Evolutionary conservation across 2,329 filamentous ascomycete species (phyloP).

Genomic region (Arthrobotrys entomopaga): DNA sequence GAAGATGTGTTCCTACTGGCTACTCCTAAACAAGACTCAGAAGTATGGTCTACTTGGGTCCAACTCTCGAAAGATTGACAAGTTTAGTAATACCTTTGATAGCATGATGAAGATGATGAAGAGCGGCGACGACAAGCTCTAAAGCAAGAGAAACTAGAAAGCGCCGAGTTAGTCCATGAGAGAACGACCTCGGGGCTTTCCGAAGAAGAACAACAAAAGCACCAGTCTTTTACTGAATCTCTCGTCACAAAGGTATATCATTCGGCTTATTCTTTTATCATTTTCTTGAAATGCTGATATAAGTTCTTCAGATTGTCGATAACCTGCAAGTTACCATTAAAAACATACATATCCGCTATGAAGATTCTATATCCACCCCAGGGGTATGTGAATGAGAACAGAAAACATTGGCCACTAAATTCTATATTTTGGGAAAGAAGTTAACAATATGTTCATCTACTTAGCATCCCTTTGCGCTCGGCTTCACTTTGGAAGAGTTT

Average conservation of each 20-base stretch:
- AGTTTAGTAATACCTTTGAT: not conserved
- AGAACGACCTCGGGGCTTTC: conserved; percentile 91
- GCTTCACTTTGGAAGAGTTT: conserved; percentile 92
- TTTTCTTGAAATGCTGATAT: not conserved
- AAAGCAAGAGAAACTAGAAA: conserved; percentile 99
- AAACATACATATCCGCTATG: conserved; percentile 98
- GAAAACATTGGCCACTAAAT: too few relatives aligned
- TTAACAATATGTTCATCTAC: not conserved
- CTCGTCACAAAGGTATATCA: conserved; percentile 76
- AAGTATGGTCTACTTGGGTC: conserved; percentile 61
- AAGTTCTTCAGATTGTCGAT: conserved; percentile 76
- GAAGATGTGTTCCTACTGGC: conserved; percentile 97
- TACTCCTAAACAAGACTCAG: conserved; percentile 92
- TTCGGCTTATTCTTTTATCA: not conserved
- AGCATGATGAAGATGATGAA: conserved; percentile 90
- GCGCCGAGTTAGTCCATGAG: conserved; percentile 92
- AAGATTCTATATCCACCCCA: conserved; percentile 94
- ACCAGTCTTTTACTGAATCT: conserved; percentile 96
- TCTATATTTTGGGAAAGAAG: too few relatives aligned
- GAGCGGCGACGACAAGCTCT: conserved; percentile 84
- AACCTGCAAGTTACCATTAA: conserved; percentile 97
- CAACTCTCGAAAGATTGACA: not conserved
- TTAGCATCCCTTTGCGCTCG: conserved; percentile 86
- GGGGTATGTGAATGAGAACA: conserved; percentile 63
- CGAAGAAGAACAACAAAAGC: conserved; percentile 94